These are phyloP conservation scores for Aspergillus piperis DNA, from an alignment of 2,329 filamentous ascomycete species.

Conservation along the genomic window DNA sequence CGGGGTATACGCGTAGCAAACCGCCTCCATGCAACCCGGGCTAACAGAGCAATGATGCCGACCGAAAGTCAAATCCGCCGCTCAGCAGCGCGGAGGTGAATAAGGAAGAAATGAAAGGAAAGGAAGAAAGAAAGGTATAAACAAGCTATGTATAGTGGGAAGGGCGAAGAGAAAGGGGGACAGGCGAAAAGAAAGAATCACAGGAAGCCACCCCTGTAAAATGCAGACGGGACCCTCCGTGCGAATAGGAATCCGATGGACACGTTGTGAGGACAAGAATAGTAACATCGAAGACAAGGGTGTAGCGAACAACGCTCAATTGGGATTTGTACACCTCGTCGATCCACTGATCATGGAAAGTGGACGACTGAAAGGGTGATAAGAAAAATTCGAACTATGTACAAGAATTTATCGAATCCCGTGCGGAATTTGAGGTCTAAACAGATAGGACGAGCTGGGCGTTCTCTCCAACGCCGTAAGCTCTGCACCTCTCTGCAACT, in stretches of 20 bases:
- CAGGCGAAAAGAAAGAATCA: constrained; percentile 10
- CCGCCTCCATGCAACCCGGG: constrained; percentile 6
- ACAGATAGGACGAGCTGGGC: constrained; percentile 71
- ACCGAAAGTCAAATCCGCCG: constrained; percentile 20
- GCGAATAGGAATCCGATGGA: constrained; percentile 25
- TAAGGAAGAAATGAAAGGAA: constrained; percentile 18
- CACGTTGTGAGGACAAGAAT: constrained; percentile 31
- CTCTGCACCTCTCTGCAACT: constrained; percentile 78
- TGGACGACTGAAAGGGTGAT: constrained; percentile 16
- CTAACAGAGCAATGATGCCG: constrained; percentile 20
- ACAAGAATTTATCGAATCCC: constrained; percentile 27
- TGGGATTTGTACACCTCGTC: constrained; percentile 26
- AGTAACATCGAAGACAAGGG: constrained; percentile 14
- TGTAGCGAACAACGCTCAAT: constrained; percentile 29
- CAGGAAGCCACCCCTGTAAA: constrained; percentile 29
- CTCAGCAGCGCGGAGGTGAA: constrained; percentile 17
- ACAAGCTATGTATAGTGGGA: constrained; percentile 21
- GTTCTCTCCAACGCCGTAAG: constrained; percentile 57
- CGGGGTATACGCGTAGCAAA: not conserved
- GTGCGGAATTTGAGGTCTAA: constrained; percentile 39
- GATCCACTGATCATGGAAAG: constrained; percentile 16
- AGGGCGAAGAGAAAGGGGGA: constrained; percentile 17
- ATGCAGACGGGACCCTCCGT: constrained; percentile 29
- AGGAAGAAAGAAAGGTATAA: not conserved
- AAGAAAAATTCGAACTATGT: constrained; percentile 27